Base-by-base conservation (phyloP, 257 asterid genomes). In the Plectranthus barbatus region DNA sequence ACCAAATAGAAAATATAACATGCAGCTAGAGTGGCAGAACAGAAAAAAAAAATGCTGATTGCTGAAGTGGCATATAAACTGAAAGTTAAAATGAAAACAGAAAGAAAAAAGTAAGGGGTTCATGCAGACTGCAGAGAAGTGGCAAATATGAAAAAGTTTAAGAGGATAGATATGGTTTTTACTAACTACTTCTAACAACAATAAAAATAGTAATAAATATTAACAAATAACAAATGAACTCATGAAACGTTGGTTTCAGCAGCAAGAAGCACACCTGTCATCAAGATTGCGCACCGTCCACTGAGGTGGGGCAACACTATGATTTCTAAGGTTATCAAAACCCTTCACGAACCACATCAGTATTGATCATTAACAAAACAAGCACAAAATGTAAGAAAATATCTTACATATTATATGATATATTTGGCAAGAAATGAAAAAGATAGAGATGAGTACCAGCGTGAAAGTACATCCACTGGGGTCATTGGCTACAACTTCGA, bases 211-310 rank as follows among this genome's bases (percentile, higher is more conserved):
- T n/a, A 40, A 40, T 4, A 40, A 40, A 10, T 10, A 40, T 2
- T 8, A 39, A 8, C 1, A 40, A 40, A 60, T 12, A 10, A 60
- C 18, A 69, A 42, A 67, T 53, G 24, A 67, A 29, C 18, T 8
- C n/a, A 21, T 23, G 6, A 44, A 46, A 61, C 48, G 45, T 58
- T 39, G 34, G 40, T 33, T 2, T 37, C 31, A 74, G 36, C 14
- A 52, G 48, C 23, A 15, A 49, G 46, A 40, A 76, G 64, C 53
- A 37, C 69, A 93, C 97, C 99, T 93, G 79, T 93, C 97, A 71
- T 86, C 97, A 61, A 89, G 77, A 68, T 93, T 93, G 57, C 99
- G 97, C 97, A 90, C 85, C 56, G 94, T 90, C 99, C 99, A 93
- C 70, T 93, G 99, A 39, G 99, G 95, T 18, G 99, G 99, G 59